Percentiles rank a stretch among this genome's conserved stretches.
These are phyloP conservation scores for Perkinsus marinus DNA, from an alignment of 169 alveolate species.

Conservation along the genomic window DNA sequence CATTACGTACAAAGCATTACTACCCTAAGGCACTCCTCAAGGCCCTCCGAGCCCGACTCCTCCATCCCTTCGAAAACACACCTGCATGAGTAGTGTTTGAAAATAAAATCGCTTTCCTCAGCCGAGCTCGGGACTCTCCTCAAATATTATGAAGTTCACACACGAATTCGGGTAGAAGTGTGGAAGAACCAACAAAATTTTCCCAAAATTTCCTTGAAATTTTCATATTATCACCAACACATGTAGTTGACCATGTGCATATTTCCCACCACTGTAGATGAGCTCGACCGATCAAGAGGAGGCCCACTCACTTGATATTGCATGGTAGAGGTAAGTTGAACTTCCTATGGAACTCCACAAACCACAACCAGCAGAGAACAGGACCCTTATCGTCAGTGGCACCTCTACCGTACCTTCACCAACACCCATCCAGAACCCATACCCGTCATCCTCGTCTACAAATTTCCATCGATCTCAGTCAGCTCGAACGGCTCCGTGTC, in stretches of 20 bases:
- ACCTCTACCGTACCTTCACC: neutral
- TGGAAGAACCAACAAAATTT: too few relatives aligned
- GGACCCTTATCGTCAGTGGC: conserved; percentile 2
- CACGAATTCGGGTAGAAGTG: too few relatives aligned
- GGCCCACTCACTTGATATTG: neutral
- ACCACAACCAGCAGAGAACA: neutral
- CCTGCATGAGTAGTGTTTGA: neutral
- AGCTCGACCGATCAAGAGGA: too few relatives aligned
- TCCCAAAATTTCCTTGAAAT: too few relatives aligned
- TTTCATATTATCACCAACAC: too few relatives aligned
- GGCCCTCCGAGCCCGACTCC: conserved; percentile 1
- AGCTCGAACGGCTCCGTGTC: neutral
- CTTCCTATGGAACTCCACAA: neutral
- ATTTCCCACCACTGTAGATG: too few relatives aligned
- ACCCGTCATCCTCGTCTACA: too few relatives aligned
- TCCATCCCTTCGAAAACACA: neutral
- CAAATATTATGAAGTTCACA: too few relatives aligned
- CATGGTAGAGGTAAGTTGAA: neutral
- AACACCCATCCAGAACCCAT: too few relatives aligned
- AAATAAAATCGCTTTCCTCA: too few relatives aligned
- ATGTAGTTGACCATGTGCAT: too few relatives aligned
- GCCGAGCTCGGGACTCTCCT: too few relatives aligned
- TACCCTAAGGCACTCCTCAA: neutral
- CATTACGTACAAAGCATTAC: neutral
- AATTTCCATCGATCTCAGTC: neutral